These are phyloP conservation scores for Termitomyces heimii DNA, from an alignment of 768 basidiomycete species.

Conservation along the genomic window DNA sequence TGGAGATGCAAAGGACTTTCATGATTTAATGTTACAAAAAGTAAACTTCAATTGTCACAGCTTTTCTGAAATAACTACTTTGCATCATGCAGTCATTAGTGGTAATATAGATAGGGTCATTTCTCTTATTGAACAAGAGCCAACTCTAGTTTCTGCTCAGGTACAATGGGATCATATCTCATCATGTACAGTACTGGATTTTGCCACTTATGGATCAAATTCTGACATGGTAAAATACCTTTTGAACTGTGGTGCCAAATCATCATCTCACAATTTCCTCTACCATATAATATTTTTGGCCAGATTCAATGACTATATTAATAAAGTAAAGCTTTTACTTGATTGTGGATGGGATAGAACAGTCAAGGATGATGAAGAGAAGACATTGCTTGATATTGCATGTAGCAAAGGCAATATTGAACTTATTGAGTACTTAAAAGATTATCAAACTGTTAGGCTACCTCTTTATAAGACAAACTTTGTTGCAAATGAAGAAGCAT, in stretches of 20 bases:
- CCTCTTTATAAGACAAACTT: too few relatives aligned
- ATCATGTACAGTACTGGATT: not conserved
- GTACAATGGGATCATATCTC: not conserved
- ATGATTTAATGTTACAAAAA: not conserved
- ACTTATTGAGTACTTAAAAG: not conserved
- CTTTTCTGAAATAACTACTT: not conserved
- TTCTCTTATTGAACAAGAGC: not conserved
- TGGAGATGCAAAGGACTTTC: not conserved
- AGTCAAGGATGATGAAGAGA: not conserved
- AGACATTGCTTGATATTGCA: not conserved
- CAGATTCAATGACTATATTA: not conserved
- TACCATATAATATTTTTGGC: not conserved
- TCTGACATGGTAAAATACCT: not conserved
- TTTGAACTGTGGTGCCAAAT: not conserved
- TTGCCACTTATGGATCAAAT: not conserved
- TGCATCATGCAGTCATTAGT: not conserved
- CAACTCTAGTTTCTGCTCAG: not conserved
- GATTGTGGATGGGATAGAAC: too few relatives aligned
- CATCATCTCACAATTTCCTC: not conserved
- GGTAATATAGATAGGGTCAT: not conserved
- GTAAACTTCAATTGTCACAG: not conserved
- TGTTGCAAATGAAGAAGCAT: too few relatives aligned
- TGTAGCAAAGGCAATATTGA: not conserved
- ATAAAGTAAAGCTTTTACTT: not conserved
- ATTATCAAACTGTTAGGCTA: not conserved